phyloP scores from a whole-genome alignment of 2,329 filamentous ascomycete genomes.

The Apiospora aurea region DNA sequence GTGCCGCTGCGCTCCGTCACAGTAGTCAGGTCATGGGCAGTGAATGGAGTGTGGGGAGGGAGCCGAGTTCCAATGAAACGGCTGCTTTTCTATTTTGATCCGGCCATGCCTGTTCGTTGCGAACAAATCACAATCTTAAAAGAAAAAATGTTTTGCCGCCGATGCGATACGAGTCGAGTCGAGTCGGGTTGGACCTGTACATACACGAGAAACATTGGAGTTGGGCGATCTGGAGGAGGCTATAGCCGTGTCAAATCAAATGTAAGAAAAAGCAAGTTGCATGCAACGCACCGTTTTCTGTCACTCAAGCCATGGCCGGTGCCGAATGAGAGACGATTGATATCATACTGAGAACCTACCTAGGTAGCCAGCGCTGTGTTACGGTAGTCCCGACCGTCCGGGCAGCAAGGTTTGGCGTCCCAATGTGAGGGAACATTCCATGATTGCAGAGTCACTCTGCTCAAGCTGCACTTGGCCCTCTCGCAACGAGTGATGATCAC shows the following conservation, averaged over 20 bases:
- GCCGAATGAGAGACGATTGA: not conserved
- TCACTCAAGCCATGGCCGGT: not conserved
- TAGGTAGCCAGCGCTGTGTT: not conserved
- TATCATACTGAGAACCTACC: not conserved
- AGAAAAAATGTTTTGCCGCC: not conserved
- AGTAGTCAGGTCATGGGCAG: not conserved
- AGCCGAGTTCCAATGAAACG: constrained; percentile 3
- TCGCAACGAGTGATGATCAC: not conserved
- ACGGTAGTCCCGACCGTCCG: constrained; percentile 1
- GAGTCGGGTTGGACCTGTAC: too few relatives aligned
- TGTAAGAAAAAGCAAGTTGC: not conserved
- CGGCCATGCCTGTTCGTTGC: not conserved
- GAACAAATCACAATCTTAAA: constrained; percentile 1
- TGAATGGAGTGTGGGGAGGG: not conserved
- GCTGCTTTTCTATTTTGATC: constrained; percentile 15
- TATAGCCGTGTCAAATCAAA: not conserved
- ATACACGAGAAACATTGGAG: not conserved
- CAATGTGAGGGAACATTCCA: not conserved
- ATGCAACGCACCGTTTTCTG: not conserved
- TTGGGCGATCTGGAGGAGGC: not conserved
- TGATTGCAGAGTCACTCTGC: not conserved
- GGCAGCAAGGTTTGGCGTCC: not conserved
- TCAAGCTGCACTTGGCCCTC: not conserved
- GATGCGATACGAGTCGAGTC: not conserved
- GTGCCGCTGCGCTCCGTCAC: constrained; percentile 1